These are phyloP conservation scores for Malus sieversii DNA, from an alignment of 306 rosid species.

Conservation along the genomic window DNA sequence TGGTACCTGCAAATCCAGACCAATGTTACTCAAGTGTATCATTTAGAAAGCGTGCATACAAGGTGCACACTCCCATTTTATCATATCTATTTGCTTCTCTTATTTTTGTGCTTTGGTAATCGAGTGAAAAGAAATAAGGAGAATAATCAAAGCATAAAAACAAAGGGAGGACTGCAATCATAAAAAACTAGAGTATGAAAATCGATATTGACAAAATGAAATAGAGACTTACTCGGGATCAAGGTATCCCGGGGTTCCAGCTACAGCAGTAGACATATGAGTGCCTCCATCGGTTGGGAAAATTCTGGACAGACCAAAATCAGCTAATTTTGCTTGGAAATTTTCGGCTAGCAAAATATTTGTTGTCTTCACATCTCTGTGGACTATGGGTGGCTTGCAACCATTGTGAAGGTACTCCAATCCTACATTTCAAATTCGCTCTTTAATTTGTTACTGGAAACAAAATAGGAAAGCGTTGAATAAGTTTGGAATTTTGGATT, in stretches of 20 bases:
- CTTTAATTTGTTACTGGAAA: not conserved
- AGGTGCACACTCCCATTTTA: no score
- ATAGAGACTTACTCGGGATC: conserved; percentile 11
- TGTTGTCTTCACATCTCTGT: conserved; percentile 28
- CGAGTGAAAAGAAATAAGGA: no score
- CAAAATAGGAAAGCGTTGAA: no score
- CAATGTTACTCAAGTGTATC: not conserved
- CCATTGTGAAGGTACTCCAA: conserved; percentile 19
- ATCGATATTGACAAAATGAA: not conserved
- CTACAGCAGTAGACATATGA: not conserved
- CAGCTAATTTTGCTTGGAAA: conserved; percentile 23
- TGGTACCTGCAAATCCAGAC: conserved; percentile 4
- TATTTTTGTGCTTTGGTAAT: no score
- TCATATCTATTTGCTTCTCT: no score
- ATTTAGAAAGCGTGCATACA: no score
- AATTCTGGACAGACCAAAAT: conserved; percentile 31
- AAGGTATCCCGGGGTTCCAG: conserved; percentile 7
- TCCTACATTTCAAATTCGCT: not conserved
- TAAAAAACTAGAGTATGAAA: not conserved
- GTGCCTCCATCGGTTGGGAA: not conserved
- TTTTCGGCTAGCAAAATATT: conserved; percentile 25
- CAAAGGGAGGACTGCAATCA: no score
- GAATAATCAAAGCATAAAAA: not conserved
- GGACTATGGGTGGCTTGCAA: conserved; percentile 37
- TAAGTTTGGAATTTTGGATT: not conserved